phyloP scores from a whole-genome alignment of 768 basidiomycete species.

The Lyophyllum shimeji region DNA sequence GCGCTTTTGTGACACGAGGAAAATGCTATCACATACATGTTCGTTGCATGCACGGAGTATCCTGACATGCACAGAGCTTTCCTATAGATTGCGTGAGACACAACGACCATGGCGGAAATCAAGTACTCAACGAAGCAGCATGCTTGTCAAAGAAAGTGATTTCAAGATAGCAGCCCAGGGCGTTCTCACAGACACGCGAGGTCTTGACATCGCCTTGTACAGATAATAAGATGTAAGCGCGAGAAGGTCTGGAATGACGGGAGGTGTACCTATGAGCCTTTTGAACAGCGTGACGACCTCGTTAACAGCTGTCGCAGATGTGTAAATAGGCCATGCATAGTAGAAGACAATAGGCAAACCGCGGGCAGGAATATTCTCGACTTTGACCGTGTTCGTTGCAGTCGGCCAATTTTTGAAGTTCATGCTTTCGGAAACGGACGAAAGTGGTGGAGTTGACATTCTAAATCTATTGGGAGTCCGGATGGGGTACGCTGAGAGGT shows the following conservation, averaged over 20 bases:
- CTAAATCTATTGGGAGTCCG: not conserved
- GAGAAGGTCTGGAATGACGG: not conserved
- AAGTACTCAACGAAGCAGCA: conserved; percentile 47
- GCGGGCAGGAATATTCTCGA: conserved; percentile 46
- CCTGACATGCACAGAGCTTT: conserved; percentile 70
- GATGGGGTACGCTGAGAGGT: conserved; percentile 19
- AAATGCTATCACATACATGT: conserved; percentile 49
- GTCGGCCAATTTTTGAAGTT: conserved; percentile 29
- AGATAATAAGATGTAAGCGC: not conserved
- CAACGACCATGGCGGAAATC: not conserved
- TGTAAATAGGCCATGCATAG: not conserved
- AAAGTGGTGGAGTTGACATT: conserved; percentile 15
- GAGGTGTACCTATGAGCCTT: conserved; percentile 49
- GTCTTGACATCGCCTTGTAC: conserved; percentile 50
- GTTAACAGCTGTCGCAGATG: conserved; percentile 28
- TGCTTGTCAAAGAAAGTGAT: conserved; percentile 55
- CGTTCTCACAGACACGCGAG: conserved; percentile 40
- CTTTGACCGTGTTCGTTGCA: conserved; percentile 44
- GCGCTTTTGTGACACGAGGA: conserved; percentile 6
- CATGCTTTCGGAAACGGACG: conserved; percentile 15
- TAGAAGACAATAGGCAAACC: conserved; percentile 24
- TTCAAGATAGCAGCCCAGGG: conserved; percentile 41
- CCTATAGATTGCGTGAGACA: conserved; percentile 29
- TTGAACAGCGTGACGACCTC: conserved; percentile 60
- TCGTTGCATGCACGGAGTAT: conserved; percentile 52